A percentile compares a stretch with the other conserved stretches of the same genome.
Evolutionary conservation across 305 asterid genomes (phyloP).

Genomic region (Fraxinus ornus): DNA sequence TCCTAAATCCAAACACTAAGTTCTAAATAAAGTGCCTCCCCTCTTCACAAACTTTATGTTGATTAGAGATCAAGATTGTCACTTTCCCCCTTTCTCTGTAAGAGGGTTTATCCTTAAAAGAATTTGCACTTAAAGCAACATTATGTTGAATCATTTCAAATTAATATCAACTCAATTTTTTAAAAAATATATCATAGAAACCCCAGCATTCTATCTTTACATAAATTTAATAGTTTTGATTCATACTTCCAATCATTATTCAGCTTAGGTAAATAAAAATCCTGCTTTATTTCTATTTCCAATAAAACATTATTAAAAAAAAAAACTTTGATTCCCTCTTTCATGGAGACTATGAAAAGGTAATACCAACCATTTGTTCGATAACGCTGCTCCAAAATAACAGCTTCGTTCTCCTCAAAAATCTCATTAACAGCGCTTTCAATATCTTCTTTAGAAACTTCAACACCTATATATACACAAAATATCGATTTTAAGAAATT

Average conservation of each 20-base stretch:
- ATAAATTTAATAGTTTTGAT: background rate
- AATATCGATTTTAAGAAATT: conserved; percentile 6
- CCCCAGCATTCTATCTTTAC: background rate
- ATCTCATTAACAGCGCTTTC: conserved; percentile 56
- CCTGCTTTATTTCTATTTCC: conserved; percentile 1
- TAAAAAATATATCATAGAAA: background rate
- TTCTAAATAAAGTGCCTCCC: background rate
- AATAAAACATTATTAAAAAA: background rate
- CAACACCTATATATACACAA: conserved; percentile 55
- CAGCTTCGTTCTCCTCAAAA: conserved; percentile 62
- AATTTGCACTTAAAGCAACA: background rate
- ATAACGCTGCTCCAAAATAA: conserved; percentile 79
- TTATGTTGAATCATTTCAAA: background rate
- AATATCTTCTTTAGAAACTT: conserved; percentile 73
- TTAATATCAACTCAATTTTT: background rate
- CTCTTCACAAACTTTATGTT: background rate
- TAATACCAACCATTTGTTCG: conserved; percentile 68
- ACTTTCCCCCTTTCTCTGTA: background rate
- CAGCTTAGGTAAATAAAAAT: background rate
- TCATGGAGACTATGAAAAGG: conserved; percentile 11
- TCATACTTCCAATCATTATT: background rate
- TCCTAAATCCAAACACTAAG: background rate
- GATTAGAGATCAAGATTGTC: background rate
- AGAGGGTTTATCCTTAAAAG: background rate
- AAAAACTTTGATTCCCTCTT: background rate